Evolutionary conservation across 176 grass and related monocot genomes (phyloP), one percentile per base, ranked within the genome.

Genomic region (Elaeis guineensis): DNA sequence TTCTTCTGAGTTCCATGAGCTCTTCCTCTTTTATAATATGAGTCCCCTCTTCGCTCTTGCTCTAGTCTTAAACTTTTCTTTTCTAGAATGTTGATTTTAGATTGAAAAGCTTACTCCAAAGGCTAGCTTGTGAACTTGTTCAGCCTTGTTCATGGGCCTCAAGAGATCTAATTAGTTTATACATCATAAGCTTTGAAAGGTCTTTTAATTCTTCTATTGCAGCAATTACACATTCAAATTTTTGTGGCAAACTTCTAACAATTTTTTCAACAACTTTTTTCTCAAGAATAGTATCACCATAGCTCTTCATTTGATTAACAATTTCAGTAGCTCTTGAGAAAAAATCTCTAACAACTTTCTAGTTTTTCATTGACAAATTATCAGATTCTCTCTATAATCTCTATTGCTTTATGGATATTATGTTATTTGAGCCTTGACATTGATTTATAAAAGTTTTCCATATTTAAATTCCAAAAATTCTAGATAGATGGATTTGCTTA

Each of bases 141-240:
- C 32, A 11, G 1, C 8, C 0, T 35, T 35, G 5, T 9, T 11
- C 1, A 8, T 35, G 6, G 6, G 32, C 32, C 2, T 35, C 1
- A 11, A 35, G 32, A 9, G 6, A 9, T 7, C 32, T 1, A 2
- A 35, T 35, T 35, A 35, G 6, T 9, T 11, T 2, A 35, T 9
- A 35, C 32, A 35, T 8, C 1, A 1, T 35, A 2, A 9, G 0
- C 7, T 35, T 35, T 9, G 32, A 35, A 7, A 35, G 8, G 9
- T 32, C 21, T 25, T 66, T 66, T 17, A 16, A 53, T 54, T 66
- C 50, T 21, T 66, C 50, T 17, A 66, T 66, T 8, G 51, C 16
- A 28, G 50, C 23, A 17, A 54, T 23, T 4, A 30, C 6, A 54
- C 26, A 23, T 15, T 66, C 50, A 54, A 66, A 66, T 25, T 66